Base-by-base conservation (phyloP, 371 early-diverging fungal species). In the Saksenaea oblongispora region DNA sequence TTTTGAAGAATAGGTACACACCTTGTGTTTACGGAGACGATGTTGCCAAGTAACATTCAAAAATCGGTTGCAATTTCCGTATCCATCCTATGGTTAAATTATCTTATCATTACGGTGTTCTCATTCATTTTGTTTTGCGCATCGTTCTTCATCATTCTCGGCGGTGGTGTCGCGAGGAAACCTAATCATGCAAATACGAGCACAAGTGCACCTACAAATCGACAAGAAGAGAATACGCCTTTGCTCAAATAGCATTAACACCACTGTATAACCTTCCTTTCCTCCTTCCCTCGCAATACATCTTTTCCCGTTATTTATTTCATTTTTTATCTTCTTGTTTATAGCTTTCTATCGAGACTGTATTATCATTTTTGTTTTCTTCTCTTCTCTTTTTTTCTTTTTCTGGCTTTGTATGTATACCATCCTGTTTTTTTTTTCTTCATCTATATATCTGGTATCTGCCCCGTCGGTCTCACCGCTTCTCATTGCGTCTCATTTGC, bases 71-170 rank as follows among this genome's bases (percentile, higher is more conserved):
- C 53, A 56, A 53, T 70, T 28, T 66, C 70, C 4, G 64, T 69
- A 1, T 58, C 39, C 17, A 73, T 73, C 36, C 58, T 73, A 51
- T 73, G 73, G 73, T 54, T 73, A 34, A 73, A 73, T 57, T 73
- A 73, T 42, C 47, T 66, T 41, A 67, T 65, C 41, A 15, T 73
- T 41, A 64, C 66, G 18, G n/a, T 67, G 11, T 73, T 73, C 31
- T 61, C 73, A 17, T 67, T 73, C 57, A 65, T 73, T 36, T 62
- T 73, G 34, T 64, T 73, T 44, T 73, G 73, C 59, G 73, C 73
- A 27, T 73, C 73, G 5, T 64, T 73, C 39, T 73, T 73, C 42
- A 67, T 73, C 56, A 53, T 73, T 28, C 63, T 73, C 37, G 73
- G 73, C 35, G 54, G 37, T 47, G 62, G 31, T 63, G 31, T 7